Base-by-base conservation (phyloP, 192 early-diverging fungal species). In the Backusella mclennaniae region DNA sequence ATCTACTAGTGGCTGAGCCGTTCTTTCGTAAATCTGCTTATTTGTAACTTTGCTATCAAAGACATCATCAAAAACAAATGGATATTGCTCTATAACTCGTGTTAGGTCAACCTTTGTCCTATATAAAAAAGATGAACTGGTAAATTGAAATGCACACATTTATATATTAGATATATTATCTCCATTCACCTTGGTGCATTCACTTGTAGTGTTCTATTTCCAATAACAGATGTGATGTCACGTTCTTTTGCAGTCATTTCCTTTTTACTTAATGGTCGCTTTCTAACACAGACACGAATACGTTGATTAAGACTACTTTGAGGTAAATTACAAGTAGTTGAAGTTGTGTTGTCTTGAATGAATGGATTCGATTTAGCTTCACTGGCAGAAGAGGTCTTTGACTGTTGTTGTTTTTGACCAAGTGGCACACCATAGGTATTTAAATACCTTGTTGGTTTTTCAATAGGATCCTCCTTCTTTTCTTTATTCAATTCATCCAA, bases 251-350 rank as follows among this genome's bases (percentile, higher is more conserved):
- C 80, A 44, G 88, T 87, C 38, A 87, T 66, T 81, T 99, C 97
- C 77, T 95, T 96, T 74, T 86, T 87, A 87, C 87, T 97, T 29
- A 99, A 85, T 4, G 97, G 97, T 36, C 97, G 86, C 82, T 99
- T 99, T 35, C 97, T 89, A 33, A 99, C 97, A 74, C 97, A 99
- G 36, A 99, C 97, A 69, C 96, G 92, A 78, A 99, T 99, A 52
- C 93, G 87, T 76, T 97, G 95, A 36, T 84, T 83, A 42, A 95
- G 85, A 69, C 91, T 90, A 29, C 84, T 82, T 29, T 59, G 53
- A 6, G 76, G 46, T 26, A 73, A 29, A 4, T 29, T 14, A 1
- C 23, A n/a, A 1, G 1, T 63, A 26, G 11, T 56, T 8, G 21
- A 56, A 6, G 53, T 2, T 44, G 42, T 44, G 12, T 0, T 44